phyloP scores from a whole-genome alignment of 805 yeast genomes.

The Yarrowia sp. region DNA sequence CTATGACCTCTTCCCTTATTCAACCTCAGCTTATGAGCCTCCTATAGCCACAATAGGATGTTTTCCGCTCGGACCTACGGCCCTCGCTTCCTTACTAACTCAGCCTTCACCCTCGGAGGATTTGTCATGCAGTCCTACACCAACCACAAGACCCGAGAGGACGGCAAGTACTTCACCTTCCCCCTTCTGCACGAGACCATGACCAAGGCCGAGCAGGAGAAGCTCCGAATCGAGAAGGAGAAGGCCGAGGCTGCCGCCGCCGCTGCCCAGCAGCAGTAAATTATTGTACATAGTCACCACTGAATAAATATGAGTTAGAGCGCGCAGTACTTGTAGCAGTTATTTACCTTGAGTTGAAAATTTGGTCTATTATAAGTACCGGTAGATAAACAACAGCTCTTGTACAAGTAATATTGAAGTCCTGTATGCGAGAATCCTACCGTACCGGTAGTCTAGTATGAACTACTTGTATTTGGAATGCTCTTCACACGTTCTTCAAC shows the following conservation, averaged over 20 bases:
- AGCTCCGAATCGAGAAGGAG: slow-evolving; percentile 29
- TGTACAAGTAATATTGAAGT: too few relatives aligned
- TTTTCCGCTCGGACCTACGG: slow-evolving; percentile 2
- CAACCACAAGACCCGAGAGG: slow-evolving; percentile 35
- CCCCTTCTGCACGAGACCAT: slow-evolving; percentile 37
- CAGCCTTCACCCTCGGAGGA: slow-evolving; percentile 39
- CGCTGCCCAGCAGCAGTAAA: slow-evolving; percentile 36
- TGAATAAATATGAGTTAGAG: slow-evolving; percentile 6
- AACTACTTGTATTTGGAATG: too few relatives aligned
- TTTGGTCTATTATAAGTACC: too few relatives aligned
- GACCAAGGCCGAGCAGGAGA: slow-evolving; percentile 39
- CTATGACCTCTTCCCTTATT: too few relatives aligned
- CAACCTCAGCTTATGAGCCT: too few relatives aligned
- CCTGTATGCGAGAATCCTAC: too few relatives aligned
- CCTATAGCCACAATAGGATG: too few relatives aligned
- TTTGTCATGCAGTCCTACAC: slow-evolving; percentile 33
- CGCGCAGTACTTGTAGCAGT: too few relatives aligned
- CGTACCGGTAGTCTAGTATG: too few relatives aligned
- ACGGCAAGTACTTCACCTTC: slow-evolving; percentile 38
- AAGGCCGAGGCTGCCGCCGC: slow-evolving; percentile 39
- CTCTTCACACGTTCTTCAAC: too few relatives aligned
- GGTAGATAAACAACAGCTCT: too few relatives aligned
- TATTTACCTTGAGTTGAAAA: too few relatives aligned
- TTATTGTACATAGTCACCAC: slow-evolving; percentile 38
- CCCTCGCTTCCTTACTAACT: slow-evolving; percentile 13